Percentiles rank a stretch among this genome's conserved stretches.
These are phyloP conservation scores for Nigrograna mackinnonii DNA, from an alignment of 2,329 filamentous ascomycete species.

Conservation along the genomic window DNA sequence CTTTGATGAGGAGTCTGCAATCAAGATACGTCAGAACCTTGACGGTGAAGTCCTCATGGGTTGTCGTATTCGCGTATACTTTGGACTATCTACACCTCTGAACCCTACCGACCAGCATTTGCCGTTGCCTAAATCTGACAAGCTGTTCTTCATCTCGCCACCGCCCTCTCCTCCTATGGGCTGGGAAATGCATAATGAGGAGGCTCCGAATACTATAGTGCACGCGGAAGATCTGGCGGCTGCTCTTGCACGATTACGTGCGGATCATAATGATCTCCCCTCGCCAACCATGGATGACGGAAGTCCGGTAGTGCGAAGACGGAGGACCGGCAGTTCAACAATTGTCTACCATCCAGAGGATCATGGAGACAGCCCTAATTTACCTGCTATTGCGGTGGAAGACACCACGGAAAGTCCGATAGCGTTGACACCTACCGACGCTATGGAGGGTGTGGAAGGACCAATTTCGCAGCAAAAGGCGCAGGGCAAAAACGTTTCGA, in stretches of 20 bases:
- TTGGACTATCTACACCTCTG: slow-evolving; percentile 41
- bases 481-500: slow-evolving; percentile 35
- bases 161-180: slow-evolving; percentile 67
- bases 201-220: slow-evolving; percentile 67
- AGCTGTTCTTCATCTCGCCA: slow-evolving; percentile 69
- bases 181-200: slow-evolving; percentile 66
- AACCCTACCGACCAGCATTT: slow-evolving; percentile 44
- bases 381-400: slow-evolving; percentile 67
- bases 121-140: slow-evolving; percentile 57
- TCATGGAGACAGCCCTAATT: slow-evolving; percentile 61
- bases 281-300: slow-evolving; percentile 25
- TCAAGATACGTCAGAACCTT: slow-evolving; percentile 71
- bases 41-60: slow-evolving; percentile 77
- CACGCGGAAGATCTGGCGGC: slow-evolving; percentile 64
- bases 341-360: slow-evolving; percentile 67
- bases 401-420: slow-evolving; percentile 57
- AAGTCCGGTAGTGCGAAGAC: slow-evolving; percentile 23
- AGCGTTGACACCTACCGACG: slow-evolving; percentile 51
- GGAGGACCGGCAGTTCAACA: slow-evolving; percentile 58
- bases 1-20: slow-evolving; percentile 69
- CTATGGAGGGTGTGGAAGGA: slow-evolving; percentile 39
- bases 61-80: slow-evolving; percentile 49
- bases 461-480: slow-evolving; percentile 37
- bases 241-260: slow-evolving; percentile 58
- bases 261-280: slow-evolving; percentile 30